Evolutionary conservation across 2,329 filamentous ascomycete species (phyloP).

Genomic region (Aspergillus niger): DNA sequence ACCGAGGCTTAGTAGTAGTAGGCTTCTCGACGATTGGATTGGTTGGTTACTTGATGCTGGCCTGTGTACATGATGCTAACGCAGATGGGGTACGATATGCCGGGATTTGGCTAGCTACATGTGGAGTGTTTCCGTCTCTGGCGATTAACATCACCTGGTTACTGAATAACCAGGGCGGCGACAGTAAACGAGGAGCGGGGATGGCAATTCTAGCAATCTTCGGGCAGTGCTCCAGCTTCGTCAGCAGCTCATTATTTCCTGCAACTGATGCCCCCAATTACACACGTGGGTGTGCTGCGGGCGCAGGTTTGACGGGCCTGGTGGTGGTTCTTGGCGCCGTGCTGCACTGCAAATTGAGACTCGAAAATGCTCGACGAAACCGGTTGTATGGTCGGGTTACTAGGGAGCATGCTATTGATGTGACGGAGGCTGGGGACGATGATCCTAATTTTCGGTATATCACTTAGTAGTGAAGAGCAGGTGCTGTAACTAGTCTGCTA

Average conservation of each 20-base stretch:
- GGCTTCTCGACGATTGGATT: constrained; percentile 28
- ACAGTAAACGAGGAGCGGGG: constrained; percentile 28
- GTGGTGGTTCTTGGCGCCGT: constrained; percentile 26
- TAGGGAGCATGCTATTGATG: constrained; percentile 23
- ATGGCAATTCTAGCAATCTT: constrained; percentile 28
- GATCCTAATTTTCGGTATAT: constrained; percentile 27
- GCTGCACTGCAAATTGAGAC: constrained; percentile 17
- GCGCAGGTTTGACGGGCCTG: constrained; percentile 25
- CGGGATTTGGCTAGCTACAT: constrained; percentile 41
- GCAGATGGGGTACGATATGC: constrained; percentile 38
- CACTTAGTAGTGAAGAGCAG: constrained; percentile 16
- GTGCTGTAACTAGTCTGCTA: too few relatives aligned
- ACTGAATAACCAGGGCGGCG: constrained; percentile 29
- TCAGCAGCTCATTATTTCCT: constrained; percentile 28
- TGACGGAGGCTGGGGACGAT: constrained; percentile 26
- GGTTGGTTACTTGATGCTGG: constrained; percentile 40
- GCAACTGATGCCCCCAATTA: constrained; percentile 25
- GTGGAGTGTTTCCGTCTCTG: constrained; percentile 27
- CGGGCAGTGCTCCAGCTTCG: constrained; percentile 28
- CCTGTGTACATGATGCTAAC: constrained; percentile 26
- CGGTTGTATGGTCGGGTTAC: constrained; percentile 23
- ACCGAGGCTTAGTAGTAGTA: constrained; percentile 39
- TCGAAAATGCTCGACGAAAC: constrained; percentile 26
- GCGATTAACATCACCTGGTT: constrained; percentile 30
- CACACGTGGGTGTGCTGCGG: constrained; percentile 25